Conservation (phyloP, 2,329 filamentous ascomycete genomes). For the Cladosporium velox region DNA sequence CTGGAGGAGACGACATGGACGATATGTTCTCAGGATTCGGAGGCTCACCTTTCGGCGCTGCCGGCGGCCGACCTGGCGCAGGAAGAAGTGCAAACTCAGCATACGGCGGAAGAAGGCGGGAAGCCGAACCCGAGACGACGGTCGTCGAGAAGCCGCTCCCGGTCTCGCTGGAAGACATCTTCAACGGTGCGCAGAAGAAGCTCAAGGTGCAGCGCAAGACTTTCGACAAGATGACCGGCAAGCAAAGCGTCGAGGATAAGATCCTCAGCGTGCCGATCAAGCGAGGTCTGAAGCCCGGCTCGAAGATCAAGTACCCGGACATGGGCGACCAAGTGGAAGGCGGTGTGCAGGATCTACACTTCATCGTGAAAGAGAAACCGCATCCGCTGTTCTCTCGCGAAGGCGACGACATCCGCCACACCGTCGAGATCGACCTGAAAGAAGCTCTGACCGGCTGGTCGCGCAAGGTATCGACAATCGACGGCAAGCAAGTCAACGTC, state of each 20-base stretch:
- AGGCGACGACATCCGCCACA: constrained; percentile 81
- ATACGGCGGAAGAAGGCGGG: constrained; percentile 39
- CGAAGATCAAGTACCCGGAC: constrained; percentile 96
- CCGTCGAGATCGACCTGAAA: constrained; percentile 81
- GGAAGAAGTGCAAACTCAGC: constrained; percentile 17
- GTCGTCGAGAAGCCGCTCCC: constrained; percentile 84
- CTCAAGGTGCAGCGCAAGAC: constrained; percentile 98
- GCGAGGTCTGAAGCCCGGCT: constrained; percentile 90
- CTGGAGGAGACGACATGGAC: constrained; percentile 37
- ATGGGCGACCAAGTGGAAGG: constrained; percentile 98
- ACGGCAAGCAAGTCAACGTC: constrained; percentile 80
- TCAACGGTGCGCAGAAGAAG: constrained; percentile 86
- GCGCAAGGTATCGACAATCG: constrained; percentile 88
- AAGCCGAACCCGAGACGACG: constrained; percentile 78
- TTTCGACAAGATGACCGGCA: constrained; percentile 77
- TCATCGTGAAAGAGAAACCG: constrained; percentile 92
- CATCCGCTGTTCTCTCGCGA: constrained; percentile 83
- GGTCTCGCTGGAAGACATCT: constrained; percentile 85
- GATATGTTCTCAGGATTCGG: constrained; percentile 25
- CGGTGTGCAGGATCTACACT: constrained; percentile 91
- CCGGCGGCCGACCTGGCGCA: constrained; percentile 33
- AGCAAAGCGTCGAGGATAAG: constrained; percentile 82
- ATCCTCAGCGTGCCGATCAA: constrained; percentile 95
- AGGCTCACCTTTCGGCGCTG: constrained; percentile 34
- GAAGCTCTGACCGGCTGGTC: constrained; percentile 94